Evolutionary conservation across 257 asterid genomes (phyloP), one percentile per base, ranked within the genome.

Genomic region (Primulina tabacum): DNA sequence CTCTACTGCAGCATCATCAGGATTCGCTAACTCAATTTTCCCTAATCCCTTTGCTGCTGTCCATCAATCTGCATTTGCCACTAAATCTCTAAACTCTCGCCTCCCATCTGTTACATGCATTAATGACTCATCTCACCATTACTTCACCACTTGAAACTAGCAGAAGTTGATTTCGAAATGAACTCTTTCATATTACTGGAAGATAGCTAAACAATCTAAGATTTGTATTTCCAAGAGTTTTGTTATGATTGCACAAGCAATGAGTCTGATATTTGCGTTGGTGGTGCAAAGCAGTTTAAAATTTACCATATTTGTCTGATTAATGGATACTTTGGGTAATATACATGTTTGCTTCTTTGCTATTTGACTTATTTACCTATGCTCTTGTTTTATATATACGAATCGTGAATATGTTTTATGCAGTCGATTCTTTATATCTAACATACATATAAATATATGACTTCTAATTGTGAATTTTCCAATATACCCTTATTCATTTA

Each of bases 1-100:
- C 79, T 82, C 89, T 77, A 80, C 87, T 84, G 98, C 98, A 92
- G 98, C 98, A 92, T 92, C 97, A 92, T 92, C 97, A 90, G 95
- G 98, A 92, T 92, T 92, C 98, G 85, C 84, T 70, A 87, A 80
- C 74, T 70, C 96, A 73, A 83, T 74, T 33, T 68, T 67, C 69
- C 53, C 78, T 47, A 60, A 78, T 59, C 56, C 86, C 55, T 77
- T 89, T 21, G 74, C 86, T 75, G 80, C 89, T 37, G 75, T 79
- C 79, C 83, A 77, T 68, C 85, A 79, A 78, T 72, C 78, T 34
- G 75, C 79, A 29, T 79, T 72, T 65, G 68, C 78, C 69, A 6
- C 79, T 38, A 72, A 67, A 62, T 26, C 84, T 28, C 80, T 68
- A 28, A 77, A 73, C 77, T 82, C 73, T 66, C 69, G 71, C 63